These are phyloP conservation scores for Prunus persica DNA, from an alignment of 306 rosid species.

Conservation along the genomic window DNA sequence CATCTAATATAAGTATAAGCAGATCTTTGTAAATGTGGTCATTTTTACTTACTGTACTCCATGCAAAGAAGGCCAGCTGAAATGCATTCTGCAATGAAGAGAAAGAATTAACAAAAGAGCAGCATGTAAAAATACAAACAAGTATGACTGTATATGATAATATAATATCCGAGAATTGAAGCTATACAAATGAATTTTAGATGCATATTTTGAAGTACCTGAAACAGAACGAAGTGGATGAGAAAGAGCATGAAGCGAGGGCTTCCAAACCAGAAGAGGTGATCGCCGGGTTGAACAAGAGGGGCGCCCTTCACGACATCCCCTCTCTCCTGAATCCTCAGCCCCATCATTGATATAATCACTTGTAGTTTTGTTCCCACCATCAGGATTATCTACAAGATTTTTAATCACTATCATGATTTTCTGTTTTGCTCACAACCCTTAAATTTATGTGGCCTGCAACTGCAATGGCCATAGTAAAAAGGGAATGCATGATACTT, in stretches of 20 bases:
- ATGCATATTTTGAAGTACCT: slow-evolving; percentile 32
- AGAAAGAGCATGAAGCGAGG: slow-evolving; percentile 61
- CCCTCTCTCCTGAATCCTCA: slow-evolving; percentile 61
- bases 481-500: neutral
- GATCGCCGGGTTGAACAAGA: slow-evolving; percentile 65
- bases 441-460: neutral
- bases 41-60: slow-evolving; percentile 50
- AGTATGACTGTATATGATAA: neutral
- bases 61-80: slow-evolving; percentile 72
- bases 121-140: neutral
- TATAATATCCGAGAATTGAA: too few relatives aligned
- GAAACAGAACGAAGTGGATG: slow-evolving; percentile 73
- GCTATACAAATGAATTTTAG: neutral
- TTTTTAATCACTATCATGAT: slow-evolving; percentile 2
- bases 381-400: slow-evolving; percentile 53
- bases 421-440: neutral
- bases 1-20: neutral
- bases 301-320: slow-evolving; percentile 76
- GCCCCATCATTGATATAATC: slow-evolving; percentile 71
- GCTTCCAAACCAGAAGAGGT: slow-evolving; percentile 73
- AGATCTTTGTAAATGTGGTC: neutral
- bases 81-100: slow-evolving; percentile 63
- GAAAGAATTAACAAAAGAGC: neutral
- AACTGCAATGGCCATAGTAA: neutral
- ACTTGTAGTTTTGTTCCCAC: slow-evolving; percentile 78